These are phyloP conservation scores for Zymoseptoria pseudotritici DNA, from an alignment of 2,329 filamentous ascomycete species.

Conservation along the genomic window DNA sequence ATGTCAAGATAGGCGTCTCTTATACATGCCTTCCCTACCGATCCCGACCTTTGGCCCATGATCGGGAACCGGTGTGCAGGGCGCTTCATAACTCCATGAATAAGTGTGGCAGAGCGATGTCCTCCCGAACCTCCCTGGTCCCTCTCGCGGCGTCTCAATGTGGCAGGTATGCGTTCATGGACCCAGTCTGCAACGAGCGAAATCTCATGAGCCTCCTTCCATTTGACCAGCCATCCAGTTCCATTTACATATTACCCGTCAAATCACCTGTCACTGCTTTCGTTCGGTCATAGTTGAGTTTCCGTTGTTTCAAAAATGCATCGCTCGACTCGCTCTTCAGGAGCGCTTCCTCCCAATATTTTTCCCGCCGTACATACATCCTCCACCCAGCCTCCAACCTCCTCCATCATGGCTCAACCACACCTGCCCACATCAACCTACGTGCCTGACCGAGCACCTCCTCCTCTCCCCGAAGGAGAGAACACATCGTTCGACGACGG, in stretches of 20 bases:
- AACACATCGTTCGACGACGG: conserved; percentile 5
- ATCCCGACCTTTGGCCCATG: not conserved
- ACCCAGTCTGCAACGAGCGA: not conserved
- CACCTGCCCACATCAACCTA: not conserved
- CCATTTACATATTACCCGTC: not conserved
- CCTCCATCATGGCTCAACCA: conserved; percentile 5
- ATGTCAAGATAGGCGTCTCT: not conserved
- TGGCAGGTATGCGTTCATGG: not conserved
- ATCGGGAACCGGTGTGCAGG: not conserved
- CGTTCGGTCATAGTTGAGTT: not conserved
- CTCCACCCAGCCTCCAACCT: not conserved
- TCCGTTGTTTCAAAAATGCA: not conserved
- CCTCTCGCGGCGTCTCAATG: not conserved
- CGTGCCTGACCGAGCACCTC: not conserved
- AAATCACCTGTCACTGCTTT: not conserved
- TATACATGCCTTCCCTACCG: not conserved
- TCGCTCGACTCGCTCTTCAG: not conserved
- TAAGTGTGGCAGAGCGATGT: not conserved
- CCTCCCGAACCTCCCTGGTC: not conserved
- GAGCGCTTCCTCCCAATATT: not conserved
- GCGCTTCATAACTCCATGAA: not conserved
- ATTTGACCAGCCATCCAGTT: not conserved
- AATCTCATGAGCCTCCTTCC: not conserved
- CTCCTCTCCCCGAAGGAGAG: conserved; percentile 2
- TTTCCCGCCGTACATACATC: not conserved